Percentiles rank a stretch among this genome's conserved stretches.
These are phyloP conservation scores for Rhodosporidiobolus sp. DNA, from an alignment of 768 basidiomycete species.

Conservation along the genomic window DNA sequence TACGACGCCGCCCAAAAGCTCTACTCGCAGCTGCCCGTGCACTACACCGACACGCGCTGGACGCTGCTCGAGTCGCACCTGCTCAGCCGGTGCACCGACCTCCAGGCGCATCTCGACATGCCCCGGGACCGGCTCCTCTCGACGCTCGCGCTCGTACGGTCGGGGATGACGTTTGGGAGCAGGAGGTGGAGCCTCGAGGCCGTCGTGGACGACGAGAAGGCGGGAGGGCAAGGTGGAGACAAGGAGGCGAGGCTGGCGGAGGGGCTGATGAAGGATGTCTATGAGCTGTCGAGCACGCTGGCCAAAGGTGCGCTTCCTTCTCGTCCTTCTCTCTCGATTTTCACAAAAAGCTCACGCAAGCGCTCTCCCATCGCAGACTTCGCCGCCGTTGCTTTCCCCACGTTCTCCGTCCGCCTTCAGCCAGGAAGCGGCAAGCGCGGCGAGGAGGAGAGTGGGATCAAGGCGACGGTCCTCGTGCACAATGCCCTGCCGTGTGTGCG, in stretches of 20 bases:
- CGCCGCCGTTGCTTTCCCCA: constrained; percentile 57
- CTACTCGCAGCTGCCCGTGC: constrained; percentile 72
- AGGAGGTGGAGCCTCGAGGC: constrained; percentile 57
- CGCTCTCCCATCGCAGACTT: constrained; percentile 56
- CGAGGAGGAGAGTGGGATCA: constrained; percentile 36
- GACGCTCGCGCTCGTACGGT: constrained; percentile 56
- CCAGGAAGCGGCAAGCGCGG: not conserved
- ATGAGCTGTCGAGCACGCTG: constrained; percentile 40
- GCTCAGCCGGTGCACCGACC: constrained; percentile 16
- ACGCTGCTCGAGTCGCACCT: constrained; percentile 35
- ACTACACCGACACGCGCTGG: constrained; percentile 51
- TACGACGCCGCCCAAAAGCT: constrained; percentile 63
- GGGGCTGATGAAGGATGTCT: constrained; percentile 39
- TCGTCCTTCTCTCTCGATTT: not conserved
- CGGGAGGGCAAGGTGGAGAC: not conserved
- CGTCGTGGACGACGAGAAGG: constrained; percentile 11
- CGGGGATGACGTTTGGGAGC: constrained; percentile 50
- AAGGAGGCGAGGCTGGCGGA: constrained; percentile 8
- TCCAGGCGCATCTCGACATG: constrained; percentile 51
- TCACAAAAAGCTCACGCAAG: not conserved
- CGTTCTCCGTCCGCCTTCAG: constrained; percentile 32
- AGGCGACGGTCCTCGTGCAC: constrained; percentile 58
- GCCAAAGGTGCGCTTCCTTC: constrained; percentile 41
- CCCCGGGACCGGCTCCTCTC: constrained; percentile 57
- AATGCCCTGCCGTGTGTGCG: constrained; percentile 76